Percentiles rank a stretch among this genome's conserved stretches.
Conservation (phyloP, 2,329 filamentous ascomycete species). For the Fusarium pseudoanthophilum region DNA sequence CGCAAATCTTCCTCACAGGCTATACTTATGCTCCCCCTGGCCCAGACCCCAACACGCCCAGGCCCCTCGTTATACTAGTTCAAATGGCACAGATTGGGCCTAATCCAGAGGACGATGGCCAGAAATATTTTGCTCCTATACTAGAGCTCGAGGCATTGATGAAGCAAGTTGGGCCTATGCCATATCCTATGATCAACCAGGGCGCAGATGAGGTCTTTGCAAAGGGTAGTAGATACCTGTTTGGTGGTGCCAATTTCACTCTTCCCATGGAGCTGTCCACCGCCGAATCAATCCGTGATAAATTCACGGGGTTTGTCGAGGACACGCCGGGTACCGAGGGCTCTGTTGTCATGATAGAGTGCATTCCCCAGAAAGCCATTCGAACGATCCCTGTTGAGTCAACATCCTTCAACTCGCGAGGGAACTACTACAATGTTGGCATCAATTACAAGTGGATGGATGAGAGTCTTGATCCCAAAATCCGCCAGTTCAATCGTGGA, state of each 20-base stretch:
- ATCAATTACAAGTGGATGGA: conserved; percentile 33
- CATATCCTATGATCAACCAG: conserved; percentile 55
- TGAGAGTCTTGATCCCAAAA: conserved; percentile 21
- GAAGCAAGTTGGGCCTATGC: conserved; percentile 52
- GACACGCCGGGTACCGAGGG: conserved; percentile 17
- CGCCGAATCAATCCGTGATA: conserved; percentile 32
- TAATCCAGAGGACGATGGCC: conserved; percentile 31
- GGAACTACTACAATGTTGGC: conserved; percentile 40
- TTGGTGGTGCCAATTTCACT: conserved; percentile 58
- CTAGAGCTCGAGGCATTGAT: conserved; percentile 51
- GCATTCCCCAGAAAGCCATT: conserved; percentile 30
- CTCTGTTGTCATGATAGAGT: conserved; percentile 35
- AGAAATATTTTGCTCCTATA: conserved; percentile 49
- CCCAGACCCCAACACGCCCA: conserved; percentile 36
- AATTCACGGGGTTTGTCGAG: conserved; percentile 31
- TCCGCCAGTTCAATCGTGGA: conserved; percentile 38
- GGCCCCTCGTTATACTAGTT: conserved; percentile 28
- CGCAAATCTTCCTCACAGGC: conserved; percentile 30
- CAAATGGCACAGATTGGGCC: conserved; percentile 37
- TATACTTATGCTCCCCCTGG: conserved; percentile 30
- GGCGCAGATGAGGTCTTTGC: conserved; percentile 51
- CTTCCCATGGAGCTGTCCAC: conserved; percentile 50
- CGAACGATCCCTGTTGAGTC: conserved; percentile 26
- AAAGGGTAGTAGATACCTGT: conserved; percentile 51
- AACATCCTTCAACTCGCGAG: conserved; percentile 41